Base-by-base conservation (phyloP, 1,284 basidiomycete genomes). In the Neotropicomus parvogracilis region DNA sequence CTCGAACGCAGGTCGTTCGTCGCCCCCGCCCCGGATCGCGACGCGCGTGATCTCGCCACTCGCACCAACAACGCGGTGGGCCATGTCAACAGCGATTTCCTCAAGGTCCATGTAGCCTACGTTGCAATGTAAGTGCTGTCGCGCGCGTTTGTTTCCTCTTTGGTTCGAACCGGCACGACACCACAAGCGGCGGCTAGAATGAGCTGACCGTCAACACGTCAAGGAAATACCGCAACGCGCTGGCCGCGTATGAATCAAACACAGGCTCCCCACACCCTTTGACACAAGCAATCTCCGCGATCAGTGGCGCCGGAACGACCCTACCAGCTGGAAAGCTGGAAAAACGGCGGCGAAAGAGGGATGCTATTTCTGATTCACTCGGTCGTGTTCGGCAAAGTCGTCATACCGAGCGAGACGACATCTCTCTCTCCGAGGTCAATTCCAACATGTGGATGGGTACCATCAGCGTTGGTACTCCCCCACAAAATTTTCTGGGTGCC, bases 381-480 rank as follows among this genome's bases (percentile, higher is more conserved):
- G n/a, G 9, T n/a, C 13, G 26, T 29, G 12, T 40, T 21, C 33
- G 12, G 13, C 45, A 27, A 31, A 44, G 49, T 37, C 36, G 13
- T 16, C 34, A 40, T 16, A 27, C 16, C 39, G 53, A 54, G 50
- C 42, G 55, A 44, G 48, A 45, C 16, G 54, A 56, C 20, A 61
- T 59, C 28, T 46, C 59, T 10, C 59, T 75, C 34, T 58, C 59
- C 17, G 66, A 72, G 24, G 57, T 67, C 24, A 55, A 59, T 39
- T 50, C 58, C 11, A 59, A 64, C 32, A 54, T 63, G 49, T 72
- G 70, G 70, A 61, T 64, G 37, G 75, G 75, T 24, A 54, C 56
- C 6, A 68, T 78, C 20, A 59, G 58, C 16, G 66, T 75, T 12
- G 75, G 75, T 13, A 74, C 67, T 4, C 75, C 75, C 16, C 59